Evolutionary conservation across 495 filamentous ascomycete species (phyloP).

Genomic region (Penicillium alfredii): DNA sequence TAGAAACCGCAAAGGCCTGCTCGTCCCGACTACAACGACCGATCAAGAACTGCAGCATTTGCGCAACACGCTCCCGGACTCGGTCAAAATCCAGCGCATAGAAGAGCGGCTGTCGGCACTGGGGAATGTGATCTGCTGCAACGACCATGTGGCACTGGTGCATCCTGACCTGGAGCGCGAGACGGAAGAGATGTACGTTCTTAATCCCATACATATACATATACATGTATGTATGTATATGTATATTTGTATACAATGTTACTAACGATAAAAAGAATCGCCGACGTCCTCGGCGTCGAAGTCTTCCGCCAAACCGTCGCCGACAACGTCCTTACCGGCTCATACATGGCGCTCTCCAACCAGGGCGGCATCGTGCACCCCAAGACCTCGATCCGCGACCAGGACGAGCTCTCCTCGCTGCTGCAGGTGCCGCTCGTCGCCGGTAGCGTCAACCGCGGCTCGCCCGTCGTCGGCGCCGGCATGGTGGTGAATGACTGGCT

Average conservation of each 20-base stretch:
- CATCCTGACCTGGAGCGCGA: conserved; percentile 97
- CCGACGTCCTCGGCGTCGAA: conserved; percentile 94
- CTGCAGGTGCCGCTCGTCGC: conserved; percentile 95
- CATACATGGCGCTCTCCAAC: conserved; percentile 94
- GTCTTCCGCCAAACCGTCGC: conserved; percentile 97
- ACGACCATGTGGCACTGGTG: conserved; percentile 93
- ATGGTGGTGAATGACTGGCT: conserved; percentile 99
- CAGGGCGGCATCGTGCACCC: conserved; percentile 96
- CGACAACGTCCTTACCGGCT: conserved; percentile 92
- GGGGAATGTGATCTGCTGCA: conserved; percentile 93
- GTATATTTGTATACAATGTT: too few relatives aligned
- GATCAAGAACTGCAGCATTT: conserved; percentile 98
- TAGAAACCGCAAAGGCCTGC: conserved; percentile 91
- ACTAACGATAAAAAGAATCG: conserved; percentile 43
- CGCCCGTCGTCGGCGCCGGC: conserved; percentile 88
- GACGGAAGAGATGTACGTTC: conserved; percentile 88
- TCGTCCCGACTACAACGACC: conserved; percentile 91
- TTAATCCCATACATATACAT: too few relatives aligned
- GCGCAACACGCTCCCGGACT: conserved; percentile 85
- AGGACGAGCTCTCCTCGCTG: conserved; percentile 90
- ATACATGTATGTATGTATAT: too few relatives aligned
- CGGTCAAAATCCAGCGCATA: conserved; percentile 87
- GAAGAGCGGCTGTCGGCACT: conserved; percentile 94
- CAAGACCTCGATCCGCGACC: conserved; percentile 92
- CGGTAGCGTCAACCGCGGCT: conserved; percentile 86